These are phyloP conservation scores for Candida koratica DNA, from an alignment of 805 yeast species.

Conservation along the genomic window DNA sequence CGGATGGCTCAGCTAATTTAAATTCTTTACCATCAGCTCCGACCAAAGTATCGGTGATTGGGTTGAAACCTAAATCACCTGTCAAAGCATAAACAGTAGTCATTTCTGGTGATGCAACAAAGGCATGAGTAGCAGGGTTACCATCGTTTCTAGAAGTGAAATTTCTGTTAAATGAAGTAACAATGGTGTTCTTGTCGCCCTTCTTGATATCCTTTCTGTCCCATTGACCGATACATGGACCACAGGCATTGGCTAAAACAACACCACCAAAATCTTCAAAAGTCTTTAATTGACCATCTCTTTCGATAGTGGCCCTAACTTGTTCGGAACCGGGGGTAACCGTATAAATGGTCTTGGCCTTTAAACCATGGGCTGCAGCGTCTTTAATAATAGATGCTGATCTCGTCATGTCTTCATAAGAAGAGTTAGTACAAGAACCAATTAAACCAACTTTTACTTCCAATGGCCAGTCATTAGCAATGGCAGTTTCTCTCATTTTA, in stretches of 20 bases:
- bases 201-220: slow-evolving; percentile 89
- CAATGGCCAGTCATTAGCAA: slow-evolving; percentile 86
- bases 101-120: slow-evolving; percentile 95
- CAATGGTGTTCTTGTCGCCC: slow-evolving; percentile 94
- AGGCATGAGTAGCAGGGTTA: slow-evolving; percentile 95
- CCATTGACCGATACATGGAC: slow-evolving; percentile 99
- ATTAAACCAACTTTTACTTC: slow-evolving; percentile 92
- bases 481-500: slow-evolving; percentile 77
- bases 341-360: slow-evolving; percentile 86
- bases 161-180: slow-evolving; percentile 96
- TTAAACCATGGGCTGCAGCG: slow-evolving; percentile 87
- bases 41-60: slow-evolving; percentile 82
- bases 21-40: slow-evolving; percentile 89
- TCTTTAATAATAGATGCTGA: slow-evolving; percentile 89
- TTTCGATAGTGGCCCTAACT: slow-evolving; percentile 92
- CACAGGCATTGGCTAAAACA: slow-evolving; percentile 96
- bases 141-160: slow-evolving; percentile 98
- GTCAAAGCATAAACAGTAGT: slow-evolving; percentile 94
- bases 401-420: slow-evolving; percentile 97
- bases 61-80: slow-evolving; percentile 96
- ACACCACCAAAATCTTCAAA: slow-evolving; percentile 86
- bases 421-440: slow-evolving; percentile 98
- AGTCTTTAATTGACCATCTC: slow-evolving; percentile 83
- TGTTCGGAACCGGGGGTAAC: slow-evolving; percentile 99
- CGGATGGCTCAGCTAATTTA: slow-evolving; percentile 80